phyloP scores from a whole-genome alignment of 176 grass and related monocot genomes.

The Aegilops bicornis region DNA sequence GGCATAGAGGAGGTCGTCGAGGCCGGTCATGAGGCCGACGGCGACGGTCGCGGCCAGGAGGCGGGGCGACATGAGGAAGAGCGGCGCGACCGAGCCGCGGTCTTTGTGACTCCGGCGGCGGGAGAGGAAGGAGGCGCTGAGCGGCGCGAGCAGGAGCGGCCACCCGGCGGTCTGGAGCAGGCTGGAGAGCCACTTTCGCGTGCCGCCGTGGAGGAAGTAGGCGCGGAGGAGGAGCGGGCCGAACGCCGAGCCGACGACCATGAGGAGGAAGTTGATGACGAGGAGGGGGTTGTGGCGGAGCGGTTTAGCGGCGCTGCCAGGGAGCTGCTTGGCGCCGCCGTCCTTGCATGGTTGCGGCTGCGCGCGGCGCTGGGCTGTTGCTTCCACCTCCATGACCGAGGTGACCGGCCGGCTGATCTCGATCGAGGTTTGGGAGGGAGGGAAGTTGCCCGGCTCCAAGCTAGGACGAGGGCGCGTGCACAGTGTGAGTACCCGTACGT shows the following conservation, averaged over 20 bases:
- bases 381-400: constrained; percentile 55
- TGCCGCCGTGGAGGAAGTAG: constrained; percentile 73
- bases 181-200: constrained; percentile 67
- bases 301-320: neutral
- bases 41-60: constrained; percentile 42
- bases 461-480: neutral
- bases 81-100: neutral
- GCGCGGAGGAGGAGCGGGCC: constrained; percentile 65
- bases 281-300: constrained; percentile 36
- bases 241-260: constrained; percentile 52
- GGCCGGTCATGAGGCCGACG: constrained; percentile 60
- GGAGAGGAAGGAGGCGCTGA: constrained; percentile 49
- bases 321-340: neutral
- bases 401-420: neutral
- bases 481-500: too few relatives aligned
- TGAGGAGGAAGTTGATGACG: constrained; percentile 53
- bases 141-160: constrained; percentile 61
- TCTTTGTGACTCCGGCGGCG: neutral
- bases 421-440: neutral
- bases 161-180: constrained; percentile 63
- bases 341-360: constrained; percentile 26
- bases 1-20: constrained; percentile 70
- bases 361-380: constrained; percentile 1
- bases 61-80: constrained; percentile 49
- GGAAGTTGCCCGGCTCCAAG: neutral